These are phyloP conservation scores for Teratosphaeria viscida DNA, from an alignment of 2,329 filamentous ascomycete species.

Conservation along the genomic window DNA sequence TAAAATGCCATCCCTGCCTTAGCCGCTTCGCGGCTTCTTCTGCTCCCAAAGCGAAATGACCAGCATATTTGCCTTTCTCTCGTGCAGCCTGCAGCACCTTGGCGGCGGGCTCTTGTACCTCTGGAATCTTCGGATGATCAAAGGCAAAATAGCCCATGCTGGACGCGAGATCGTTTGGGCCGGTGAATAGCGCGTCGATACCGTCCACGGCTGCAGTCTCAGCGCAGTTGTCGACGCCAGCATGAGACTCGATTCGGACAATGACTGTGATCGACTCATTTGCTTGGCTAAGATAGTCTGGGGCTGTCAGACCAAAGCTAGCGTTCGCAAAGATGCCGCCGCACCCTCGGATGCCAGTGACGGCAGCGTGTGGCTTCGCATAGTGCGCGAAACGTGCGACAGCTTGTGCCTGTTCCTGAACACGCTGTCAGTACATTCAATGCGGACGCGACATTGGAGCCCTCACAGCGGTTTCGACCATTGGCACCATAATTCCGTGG, in stretches of 20 bases:
- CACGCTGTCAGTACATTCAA: slow-evolving; percentile 17
- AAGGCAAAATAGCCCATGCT: slow-evolving; percentile 8
- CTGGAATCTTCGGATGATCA: slow-evolving; percentile 7
- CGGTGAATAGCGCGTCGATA: slow-evolving; percentile 38
- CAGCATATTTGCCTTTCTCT: slow-evolving; percentile 6
- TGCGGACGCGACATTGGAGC: background rate
- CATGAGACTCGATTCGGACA: slow-evolving; percentile 33
- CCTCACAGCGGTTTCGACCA: slow-evolving; percentile 26
- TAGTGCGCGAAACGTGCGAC: slow-evolving; percentile 44
- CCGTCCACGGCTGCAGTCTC: slow-evolving; percentile 41
- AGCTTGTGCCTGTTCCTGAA: slow-evolving; percentile 36
- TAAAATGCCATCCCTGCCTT: slow-evolving; percentile 6
- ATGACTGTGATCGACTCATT: slow-evolving; percentile 38
- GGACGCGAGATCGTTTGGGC: slow-evolving; percentile 42
- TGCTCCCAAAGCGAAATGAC: slow-evolving; percentile 6
- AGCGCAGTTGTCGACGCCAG: slow-evolving; percentile 28
- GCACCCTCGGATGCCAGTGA: slow-evolving; percentile 37
- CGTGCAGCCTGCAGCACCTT: slow-evolving; percentile 7
- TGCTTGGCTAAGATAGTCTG: slow-evolving; percentile 1
- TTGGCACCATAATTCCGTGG: slow-evolving; percentile 42
- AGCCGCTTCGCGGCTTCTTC: slow-evolving; percentile 6
- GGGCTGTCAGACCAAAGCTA: slow-evolving; percentile 2
- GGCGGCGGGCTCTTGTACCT: slow-evolving; percentile 6
- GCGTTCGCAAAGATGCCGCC: slow-evolving; percentile 40
- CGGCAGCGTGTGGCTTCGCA: slow-evolving; percentile 22